Evolutionary conservation across 1,284 basidiomycete genomes (phyloP), one percentile per base, ranked within the genome.

Genomic region (Pascua guehoae): DNA sequence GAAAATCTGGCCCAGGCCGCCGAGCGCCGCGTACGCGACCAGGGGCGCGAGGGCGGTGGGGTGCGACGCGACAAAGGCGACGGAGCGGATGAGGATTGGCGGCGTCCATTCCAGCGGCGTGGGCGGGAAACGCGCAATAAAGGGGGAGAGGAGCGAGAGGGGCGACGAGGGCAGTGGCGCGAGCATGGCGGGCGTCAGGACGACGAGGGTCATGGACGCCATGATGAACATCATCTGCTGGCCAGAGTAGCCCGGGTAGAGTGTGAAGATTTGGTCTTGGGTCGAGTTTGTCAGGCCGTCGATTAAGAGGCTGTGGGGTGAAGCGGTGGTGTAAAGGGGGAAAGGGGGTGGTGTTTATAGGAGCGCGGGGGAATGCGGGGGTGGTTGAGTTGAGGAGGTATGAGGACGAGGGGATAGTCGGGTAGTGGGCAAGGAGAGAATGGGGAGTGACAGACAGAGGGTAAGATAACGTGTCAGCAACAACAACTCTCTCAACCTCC

Each of bases 191-290:
- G 87, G 85, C 40, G 92, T 81, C 40, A 84, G 72, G 7, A 32
- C 78, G 41, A 85, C 48, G 43, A 73, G 67, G 2, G 90, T 89
- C 72, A 87, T 87, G 77, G 92, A 87, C 5, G 75, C 69, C 77
- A 79, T 97, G 85, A 87, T 95, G 73, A 98, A 87, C 96, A 99
- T 98, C 93, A 99, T 97, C 74, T 99, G 95, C 73, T 96, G 93
- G 5, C 96, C 96, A 32, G 74, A 70, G 54, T 69, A 74, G 12
- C 50, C 38, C 3, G 64, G 68, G 56, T 76, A 74, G 7, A 70
- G 66, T 12, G 70, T 80, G 75, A 99, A 98, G 61, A 98, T 89
- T 78, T 98, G 89, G 75, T 99, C 96, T 76, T 99, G 96, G 2
- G 94, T 97, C n/a, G 91, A 91, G 79, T 98, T 98, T 55, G 88